Evolutionary conservation across 306 rosid genomes (phyloP), one percentile per base, ranked within the genome.

Genomic region (Cercis canadensis): DNA sequence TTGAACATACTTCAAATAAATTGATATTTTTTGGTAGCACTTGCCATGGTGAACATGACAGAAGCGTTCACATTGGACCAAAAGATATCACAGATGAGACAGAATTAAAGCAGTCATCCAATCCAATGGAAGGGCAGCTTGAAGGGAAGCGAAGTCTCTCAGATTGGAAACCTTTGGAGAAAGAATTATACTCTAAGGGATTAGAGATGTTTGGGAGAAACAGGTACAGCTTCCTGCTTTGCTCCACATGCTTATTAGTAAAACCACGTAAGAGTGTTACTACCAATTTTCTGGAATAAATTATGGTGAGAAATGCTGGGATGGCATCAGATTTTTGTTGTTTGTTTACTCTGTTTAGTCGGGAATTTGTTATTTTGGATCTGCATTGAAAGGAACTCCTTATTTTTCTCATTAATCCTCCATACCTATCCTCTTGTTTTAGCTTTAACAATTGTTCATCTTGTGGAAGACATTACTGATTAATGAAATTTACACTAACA

Each of bases 161-260:
- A 17, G 88, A 83, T 56, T 94, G 99, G 99, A 89, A 83, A 82
- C 88, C 86, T 57, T 57, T 94, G 63, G 99, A 94, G 86, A 94
- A 89, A 74, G 95, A 94, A 61, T 72, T 91, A 62, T 94, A 89
- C 86, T 62, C 86, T 81, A 94, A 94, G 83, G 99, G 99, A 70
- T 47, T 91, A 39, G 96, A 94, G 87, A 91, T 94, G 81, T 94
- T 91, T 80, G 99, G 97, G 74, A 89, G 92, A 86, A 87, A 89
- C 83, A 91, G 97, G 97, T 89, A 81, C 6, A 37, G 24, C 59
- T 72, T 73, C 72, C 65, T 29, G 18, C 47, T 50, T 75, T 66
- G 67, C 34, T 31, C 29, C 34, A 12, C 44, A 2, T 44, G n/a
- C 39, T 55, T 62, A 55, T 21, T 34, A n/a, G 8, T 44, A 32